Conservation (phyloP, 2,329 filamentous ascomycete genomes). For the Tolypocladium inflatum region DNA sequence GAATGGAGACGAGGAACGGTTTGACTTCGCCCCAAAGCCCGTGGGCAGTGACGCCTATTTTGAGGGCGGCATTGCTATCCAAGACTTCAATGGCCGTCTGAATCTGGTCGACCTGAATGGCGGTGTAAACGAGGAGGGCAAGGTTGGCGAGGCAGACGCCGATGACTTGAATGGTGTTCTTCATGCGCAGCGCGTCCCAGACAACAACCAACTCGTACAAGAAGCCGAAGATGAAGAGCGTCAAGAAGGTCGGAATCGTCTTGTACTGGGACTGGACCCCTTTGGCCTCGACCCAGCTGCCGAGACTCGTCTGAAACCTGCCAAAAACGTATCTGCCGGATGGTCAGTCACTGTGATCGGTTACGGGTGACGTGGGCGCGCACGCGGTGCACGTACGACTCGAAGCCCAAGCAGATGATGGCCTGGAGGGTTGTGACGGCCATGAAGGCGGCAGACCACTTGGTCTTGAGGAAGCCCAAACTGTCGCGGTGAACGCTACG, state of each 20-base stretch:
- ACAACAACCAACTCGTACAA: conserved; percentile 83
- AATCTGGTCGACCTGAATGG: conserved; percentile 89
- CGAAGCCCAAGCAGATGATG: conserved; percentile 69
- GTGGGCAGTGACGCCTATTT: conserved; percentile 14
- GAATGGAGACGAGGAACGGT: conserved; percentile 77
- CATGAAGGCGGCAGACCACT: conserved; percentile 86
- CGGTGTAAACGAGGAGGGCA: conserved; percentile 84
- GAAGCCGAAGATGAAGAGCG: conserved; percentile 95
- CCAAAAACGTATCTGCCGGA: conserved; percentile 72
- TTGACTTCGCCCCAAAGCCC: conserved; percentile 60
- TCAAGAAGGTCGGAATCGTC: conserved; percentile 89
- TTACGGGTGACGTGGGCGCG: not conserved
- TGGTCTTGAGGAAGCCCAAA: conserved; percentile 69
- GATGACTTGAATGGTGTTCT: conserved; percentile 98
- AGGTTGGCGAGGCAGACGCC: conserved; percentile 89
- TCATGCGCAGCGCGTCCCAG: conserved; percentile 86
- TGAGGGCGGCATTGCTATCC: conserved; percentile 32
- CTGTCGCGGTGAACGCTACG: conserved; percentile 19
- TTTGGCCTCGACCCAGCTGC: conserved; percentile 25
- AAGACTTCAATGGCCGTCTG: conserved; percentile 58
- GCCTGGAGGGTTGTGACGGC: conserved; percentile 66
- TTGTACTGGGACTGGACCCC: conserved; percentile 43
- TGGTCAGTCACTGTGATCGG: conserved; percentile 9
- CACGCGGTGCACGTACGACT: conserved; percentile 55
- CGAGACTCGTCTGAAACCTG: conserved; percentile 62